Evolutionary conservation across 1,284 basidiomycete genomes (phyloP), one percentile per base, ranked within the genome.

Genomic region (Pyrrhoderma lamaoense): DNA sequence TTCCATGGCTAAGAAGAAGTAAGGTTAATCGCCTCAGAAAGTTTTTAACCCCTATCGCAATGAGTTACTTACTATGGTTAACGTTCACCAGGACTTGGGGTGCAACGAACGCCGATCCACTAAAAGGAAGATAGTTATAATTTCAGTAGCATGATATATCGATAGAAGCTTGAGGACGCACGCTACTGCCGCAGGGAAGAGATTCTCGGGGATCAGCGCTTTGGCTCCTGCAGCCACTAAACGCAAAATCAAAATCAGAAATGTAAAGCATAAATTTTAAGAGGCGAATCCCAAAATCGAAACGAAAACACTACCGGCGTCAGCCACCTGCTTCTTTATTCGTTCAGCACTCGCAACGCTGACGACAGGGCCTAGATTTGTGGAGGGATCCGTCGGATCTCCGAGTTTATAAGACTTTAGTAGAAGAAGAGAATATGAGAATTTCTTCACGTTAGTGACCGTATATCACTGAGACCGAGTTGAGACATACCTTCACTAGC

Each of bases 41-140:
- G 54, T 54, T 37, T n/a, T 51, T 27, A 42, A 49, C 7, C 27
- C 27, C 11, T 5, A 31, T 31, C 11, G n/a, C n/a, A n/a, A 21
- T 42, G 45, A 31, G 22, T 5, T 34, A 45, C 85, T 64, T 61
- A 88, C 87, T 68, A 66, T 97, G 93, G 63, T 93, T 69, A 9
- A 97, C 94, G 58, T 95, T 75, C 46, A 92, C 74, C 18, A 98
- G 70, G 1, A 97, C 89, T 61, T 92, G 88, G 0, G 94, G 94
- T 0, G 84, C 89, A 43, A 97, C 89, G 58, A 86, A 91, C 0
- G 92, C 77, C 0, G 88, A 89, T 3, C 85, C 89, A 34, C 84
- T 88, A 48, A 22, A 38, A 18, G 19, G n/a, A 43, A 5, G 38
- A 40, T 7, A 7, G 38, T 18, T 16, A 37, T 37, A 16, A 40